A percentile compares a stretch with the other conserved stretches of the same genome.
phyloP scores from a whole-genome alignment of 148 eudicot genomes.

The Rhododendron kiyosumense region DNA sequence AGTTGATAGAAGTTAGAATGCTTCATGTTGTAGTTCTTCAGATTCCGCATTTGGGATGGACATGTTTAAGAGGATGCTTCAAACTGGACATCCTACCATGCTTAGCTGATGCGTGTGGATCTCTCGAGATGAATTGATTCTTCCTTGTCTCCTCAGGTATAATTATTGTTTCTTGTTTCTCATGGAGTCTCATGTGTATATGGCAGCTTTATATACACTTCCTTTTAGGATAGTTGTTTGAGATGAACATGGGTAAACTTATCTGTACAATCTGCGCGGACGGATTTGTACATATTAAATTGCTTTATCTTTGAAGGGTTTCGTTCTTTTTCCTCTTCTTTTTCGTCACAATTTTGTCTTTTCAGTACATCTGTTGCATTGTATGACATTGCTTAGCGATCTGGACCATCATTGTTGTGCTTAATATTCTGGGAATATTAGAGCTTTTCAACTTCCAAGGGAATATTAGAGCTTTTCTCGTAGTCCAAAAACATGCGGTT shows the following conservation, averaged over 20 bases:
- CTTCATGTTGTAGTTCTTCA: slow-evolving; percentile 66
- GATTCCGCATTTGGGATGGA: slow-evolving; percentile 97
- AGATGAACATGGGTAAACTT: background rate
- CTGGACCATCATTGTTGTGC: background rate
- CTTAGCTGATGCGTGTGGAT: slow-evolving; percentile 61
- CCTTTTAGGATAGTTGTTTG: background rate
- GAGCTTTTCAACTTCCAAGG: background rate
- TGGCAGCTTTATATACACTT: slow-evolving; percentile 1
- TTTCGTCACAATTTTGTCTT: background rate
- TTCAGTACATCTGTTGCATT: background rate
- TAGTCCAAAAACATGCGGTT: background rate
- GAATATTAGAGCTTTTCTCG: background rate
- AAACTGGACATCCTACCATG: slow-evolving; percentile 98
- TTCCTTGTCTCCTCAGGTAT: background rate
- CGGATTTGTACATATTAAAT: background rate
- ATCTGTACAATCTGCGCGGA: background rate
- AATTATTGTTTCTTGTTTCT: background rate
- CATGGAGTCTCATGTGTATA: background rate
- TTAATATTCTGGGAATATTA: background rate
- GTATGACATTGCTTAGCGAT: background rate
- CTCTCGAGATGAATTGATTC: background rate
- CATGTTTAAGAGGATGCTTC: slow-evolving; percentile 97
- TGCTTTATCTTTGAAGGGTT: background rate
- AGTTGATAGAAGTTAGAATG: background rate
- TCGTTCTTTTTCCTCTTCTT: background rate